Base-by-base conservation (phyloP, 192 early-diverging fungal genomes). In the Backusella circina region DNA sequence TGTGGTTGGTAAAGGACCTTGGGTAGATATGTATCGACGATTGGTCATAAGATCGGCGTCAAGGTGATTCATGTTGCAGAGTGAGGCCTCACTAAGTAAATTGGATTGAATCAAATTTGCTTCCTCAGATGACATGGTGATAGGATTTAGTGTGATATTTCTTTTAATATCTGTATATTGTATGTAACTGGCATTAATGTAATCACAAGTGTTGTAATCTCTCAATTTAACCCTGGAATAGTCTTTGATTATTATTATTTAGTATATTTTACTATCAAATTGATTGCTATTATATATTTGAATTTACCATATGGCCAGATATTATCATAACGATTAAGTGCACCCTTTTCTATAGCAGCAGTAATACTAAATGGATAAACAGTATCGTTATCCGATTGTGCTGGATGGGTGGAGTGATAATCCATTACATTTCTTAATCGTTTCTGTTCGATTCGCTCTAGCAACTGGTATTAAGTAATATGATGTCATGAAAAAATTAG, bases 1-100 rank as follows among this genome's bases (percentile, higher is more conserved):
- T 0, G 97, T 97, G 16, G 86, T 86, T 1, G 88, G 88, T 47
- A 97, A 75, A 15, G 97, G 97, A 8, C 96, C 87, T 61, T 88
- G 86, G 2, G 87, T 87, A 18, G 82, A 87, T 28, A 89, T 86
- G 47, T 87, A 87, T 3, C 61, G 65, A 28, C 66, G 37, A 39
- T 37, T 37, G 9, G 31, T 70, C 37, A 54, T 15, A 10, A 73
- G 10, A 2, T 57, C 51, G 21, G 51, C 41, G 44, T 47, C 23
- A 1, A 31, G 41, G 16, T 39, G 15, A 18, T 69, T 64, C 72
- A 68, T 72, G 0, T 65, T 38, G 23, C 71, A 28, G 6, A 72
- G 23, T 16, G 44, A 68, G 6, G 7, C 67, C 67, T 64, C 76
- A 80, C 36, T 74, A 26, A 76, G 15, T 47, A 70, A 41, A 47